A percentile compares a stretch with the other conserved stretches of the same genome.
phyloP scores from a whole-genome alignment of 2,329 filamentous ascomycete species.

The Ceratocystis cubensis region DNA sequence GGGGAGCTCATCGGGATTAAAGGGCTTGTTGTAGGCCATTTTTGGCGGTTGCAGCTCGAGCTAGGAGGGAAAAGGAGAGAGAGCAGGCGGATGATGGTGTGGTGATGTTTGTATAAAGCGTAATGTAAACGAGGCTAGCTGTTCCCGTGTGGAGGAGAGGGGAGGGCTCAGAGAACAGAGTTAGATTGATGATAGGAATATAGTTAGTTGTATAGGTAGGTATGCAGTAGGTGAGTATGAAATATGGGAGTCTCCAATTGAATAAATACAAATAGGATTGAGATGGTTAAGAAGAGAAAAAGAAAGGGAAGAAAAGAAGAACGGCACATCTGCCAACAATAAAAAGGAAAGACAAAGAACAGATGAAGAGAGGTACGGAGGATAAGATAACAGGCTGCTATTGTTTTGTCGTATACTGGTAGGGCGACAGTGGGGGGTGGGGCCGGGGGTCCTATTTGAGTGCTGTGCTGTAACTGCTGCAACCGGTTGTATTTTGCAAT shows the following conservation, averaged over 20 bases:
- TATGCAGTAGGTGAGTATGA: not conserved
- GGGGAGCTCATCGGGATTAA: conserved; percentile 89
- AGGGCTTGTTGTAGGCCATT: conserved; percentile 91
- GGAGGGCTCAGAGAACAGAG: not conserved
- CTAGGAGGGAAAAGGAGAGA: not conserved
- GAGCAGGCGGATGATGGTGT: not conserved
- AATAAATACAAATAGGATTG: not conserved
- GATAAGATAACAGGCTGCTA: not conserved
- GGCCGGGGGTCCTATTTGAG: too few species aligned
- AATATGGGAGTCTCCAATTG: not conserved
- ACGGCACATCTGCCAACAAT: not conserved
- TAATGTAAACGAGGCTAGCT: conserved; percentile 2
- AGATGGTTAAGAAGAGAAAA: not conserved
- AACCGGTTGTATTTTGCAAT: too few species aligned
- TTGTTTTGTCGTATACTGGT: not conserved
- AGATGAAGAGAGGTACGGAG: not conserved
- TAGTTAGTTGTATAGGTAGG: not conserved
- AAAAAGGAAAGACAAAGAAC: not conserved
- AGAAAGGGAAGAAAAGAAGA: not conserved
- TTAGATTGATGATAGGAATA: not conserved
- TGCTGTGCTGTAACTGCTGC: too few species aligned
- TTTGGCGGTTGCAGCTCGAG: not conserved
- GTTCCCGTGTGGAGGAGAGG: not conserved
- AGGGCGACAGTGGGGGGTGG: too few species aligned
- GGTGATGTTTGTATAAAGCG: not conserved